These are phyloP conservation scores for Blastobotrys mokoenaii DNA, from an alignment of 805 yeast species.

Conservation along the genomic window DNA sequence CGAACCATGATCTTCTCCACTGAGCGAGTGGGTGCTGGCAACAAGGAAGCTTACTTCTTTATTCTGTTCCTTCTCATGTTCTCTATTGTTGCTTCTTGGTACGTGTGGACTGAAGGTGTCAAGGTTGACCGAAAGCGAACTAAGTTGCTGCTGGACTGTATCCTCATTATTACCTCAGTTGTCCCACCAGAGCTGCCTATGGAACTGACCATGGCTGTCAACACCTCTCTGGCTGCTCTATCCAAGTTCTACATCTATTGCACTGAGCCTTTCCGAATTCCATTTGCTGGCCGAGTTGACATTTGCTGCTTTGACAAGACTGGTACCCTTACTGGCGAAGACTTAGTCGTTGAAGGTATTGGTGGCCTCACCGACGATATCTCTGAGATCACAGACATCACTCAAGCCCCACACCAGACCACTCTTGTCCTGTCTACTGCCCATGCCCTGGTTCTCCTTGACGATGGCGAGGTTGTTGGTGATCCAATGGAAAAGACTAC, in stretches of 20 bases:
- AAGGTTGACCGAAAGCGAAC: slow-evolving; percentile 92
- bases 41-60: slow-evolving; percentile 87
- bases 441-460: slow-evolving; percentile 88
- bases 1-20: slow-evolving; percentile 96
- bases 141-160: slow-evolving; percentile 89
- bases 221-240: slow-evolving; percentile 79
- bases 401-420: slow-evolving; percentile 63
- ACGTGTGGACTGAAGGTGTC: slow-evolving; percentile 97
- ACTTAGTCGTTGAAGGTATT: slow-evolving; percentile 89
- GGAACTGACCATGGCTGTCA: slow-evolving; percentile 98
- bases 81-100: slow-evolving; percentile 94
- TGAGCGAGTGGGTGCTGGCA: slow-evolving; percentile 94
- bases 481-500: slow-evolving; percentile 99
- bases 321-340: slow-evolving; percentile 96
- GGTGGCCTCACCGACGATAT: slow-evolving; percentile 58
- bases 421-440: slow-evolving; percentile 81
- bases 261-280: slow-evolving; percentile 97
- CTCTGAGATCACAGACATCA: slow-evolving; percentile 44
- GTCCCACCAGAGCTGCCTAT: slow-evolving; percentile 98
- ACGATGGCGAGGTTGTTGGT: slow-evolving; percentile 96
- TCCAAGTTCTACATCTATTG: slow-evolving; percentile 86
- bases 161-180: slow-evolving; percentile 90
- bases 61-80: slow-evolving; percentile 82
- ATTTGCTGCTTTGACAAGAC: slow-evolving; percentile 98
- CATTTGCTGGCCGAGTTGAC: slow-evolving; percentile 95